A percentile compares a stretch with the other conserved stretches of the same genome.
Conservation (phyloP, 1,284 basidiomycete species). For the Porphyrellus sp. region DNA sequence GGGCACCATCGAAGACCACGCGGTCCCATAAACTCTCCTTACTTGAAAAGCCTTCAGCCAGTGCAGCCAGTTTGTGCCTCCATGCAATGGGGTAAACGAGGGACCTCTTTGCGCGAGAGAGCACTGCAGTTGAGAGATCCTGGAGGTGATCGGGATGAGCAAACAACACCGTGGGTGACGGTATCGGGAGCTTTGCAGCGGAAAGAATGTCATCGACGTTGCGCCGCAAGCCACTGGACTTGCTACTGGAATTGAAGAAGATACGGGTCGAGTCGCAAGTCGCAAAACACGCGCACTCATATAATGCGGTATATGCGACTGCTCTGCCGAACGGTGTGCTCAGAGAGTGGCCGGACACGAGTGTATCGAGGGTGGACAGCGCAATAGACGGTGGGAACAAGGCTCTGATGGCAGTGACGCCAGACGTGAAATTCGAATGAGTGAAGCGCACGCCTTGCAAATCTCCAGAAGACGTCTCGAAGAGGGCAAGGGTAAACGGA, state of each 20-base stretch:
- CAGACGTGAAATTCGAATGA: conserved; percentile 76
- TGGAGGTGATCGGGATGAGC: conserved; percentile 57
- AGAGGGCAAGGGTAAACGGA: conserved; percentile 68
- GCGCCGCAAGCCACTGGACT: conserved; percentile 13
- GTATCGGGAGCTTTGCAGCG: conserved; percentile 49
- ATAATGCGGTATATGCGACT: conserved; percentile 71
- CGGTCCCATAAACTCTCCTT: conserved; percentile 79
- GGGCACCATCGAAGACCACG: conserved; percentile 63
- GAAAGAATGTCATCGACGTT: conserved; percentile 50
- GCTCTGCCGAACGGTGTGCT: conserved; percentile 69
- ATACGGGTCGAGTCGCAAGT: conserved; percentile 56
- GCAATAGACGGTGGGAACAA: conserved; percentile 62
- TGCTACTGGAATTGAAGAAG: conserved; percentile 34
- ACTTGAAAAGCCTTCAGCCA: conserved; percentile 66
- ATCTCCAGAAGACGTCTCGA: conserved; percentile 47
- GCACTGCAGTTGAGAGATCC: conserved; percentile 48
- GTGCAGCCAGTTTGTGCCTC: conserved; percentile 66
- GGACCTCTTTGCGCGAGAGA: conserved; percentile 50
- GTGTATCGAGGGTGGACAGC: conserved; percentile 64
- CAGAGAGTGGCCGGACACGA: conserved; percentile 69
- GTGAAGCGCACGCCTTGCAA: conserved; percentile 64
- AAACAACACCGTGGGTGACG: conserved; percentile 67
- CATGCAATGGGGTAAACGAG: conserved; percentile 58
- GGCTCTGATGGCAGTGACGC: conserved; percentile 65
- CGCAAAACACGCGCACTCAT: conserved; percentile 68